Percentiles rank a stretch among this genome's conserved stretches.
Conservation (phyloP, 176 grass and related monocot species). For the Oryza brachyantha region DNA sequence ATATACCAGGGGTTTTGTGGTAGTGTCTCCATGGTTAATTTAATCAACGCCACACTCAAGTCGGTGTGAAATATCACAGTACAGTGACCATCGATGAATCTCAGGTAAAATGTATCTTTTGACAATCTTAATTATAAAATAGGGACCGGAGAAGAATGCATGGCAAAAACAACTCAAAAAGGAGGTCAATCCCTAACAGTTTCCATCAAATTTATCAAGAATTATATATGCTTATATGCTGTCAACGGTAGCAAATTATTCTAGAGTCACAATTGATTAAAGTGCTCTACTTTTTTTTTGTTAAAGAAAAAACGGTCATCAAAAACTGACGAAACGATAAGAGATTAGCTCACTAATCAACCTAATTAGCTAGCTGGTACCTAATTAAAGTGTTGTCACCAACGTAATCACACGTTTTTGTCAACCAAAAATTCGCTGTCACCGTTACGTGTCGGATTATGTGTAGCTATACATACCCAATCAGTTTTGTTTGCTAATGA, state of each 20-base stretch:
- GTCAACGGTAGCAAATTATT: background rate
- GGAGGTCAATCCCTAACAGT: background rate
- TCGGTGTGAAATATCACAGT: too few relatives aligned
- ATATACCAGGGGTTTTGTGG: too few relatives aligned
- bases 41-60: too few relatives aligned
- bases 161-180: too few relatives aligned
- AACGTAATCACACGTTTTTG: background rate
- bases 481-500: background rate
- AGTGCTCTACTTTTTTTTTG: background rate
- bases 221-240: background rate
- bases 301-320: background rate
- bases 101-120: background rate
- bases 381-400: background rate
- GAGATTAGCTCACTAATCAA: background rate
- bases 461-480: background rate
- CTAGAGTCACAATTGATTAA: background rate
- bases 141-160: background rate
- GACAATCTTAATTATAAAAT: background rate
- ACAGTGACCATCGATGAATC: background rate
- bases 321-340: background rate
- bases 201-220: background rate
- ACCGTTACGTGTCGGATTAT: background rate
- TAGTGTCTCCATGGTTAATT: too few relatives aligned
- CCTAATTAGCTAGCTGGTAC: background rate
- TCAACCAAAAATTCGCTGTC: background rate